Evolutionary conservation across 495 filamentous ascomycete species (phyloP).

Genomic region (Parmelia sp.): DNA sequence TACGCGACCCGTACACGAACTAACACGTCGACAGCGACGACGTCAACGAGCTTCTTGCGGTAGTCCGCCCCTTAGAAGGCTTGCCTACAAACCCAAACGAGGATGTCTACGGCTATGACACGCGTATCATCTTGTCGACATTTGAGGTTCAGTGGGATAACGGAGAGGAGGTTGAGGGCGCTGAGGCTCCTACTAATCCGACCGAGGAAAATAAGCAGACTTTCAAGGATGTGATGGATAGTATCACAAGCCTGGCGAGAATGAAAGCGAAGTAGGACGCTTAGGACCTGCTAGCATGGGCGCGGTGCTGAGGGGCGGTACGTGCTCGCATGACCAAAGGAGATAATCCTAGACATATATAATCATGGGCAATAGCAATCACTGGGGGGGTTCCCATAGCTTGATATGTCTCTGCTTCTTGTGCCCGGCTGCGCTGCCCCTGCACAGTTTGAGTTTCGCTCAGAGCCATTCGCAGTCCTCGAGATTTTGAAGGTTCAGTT

Average conservation of each 20-base stretch:
- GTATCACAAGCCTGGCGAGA: conserved; percentile 16
- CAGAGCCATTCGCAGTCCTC: too few relatives aligned
- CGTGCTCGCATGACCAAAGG: not conserved
- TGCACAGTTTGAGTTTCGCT: not conserved
- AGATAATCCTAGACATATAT: not conserved
- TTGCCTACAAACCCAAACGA: conserved; percentile 14
- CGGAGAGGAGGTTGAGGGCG: conserved; percentile 20
- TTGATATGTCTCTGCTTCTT: not conserved
- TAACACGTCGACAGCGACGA: conserved; percentile 12
- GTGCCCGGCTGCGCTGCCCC: not conserved
- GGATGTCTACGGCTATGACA: conserved; percentile 21
- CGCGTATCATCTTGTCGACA: conserved; percentile 10
- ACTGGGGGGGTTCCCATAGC: not conserved
- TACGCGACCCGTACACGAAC: not conserved
- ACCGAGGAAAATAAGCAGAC: conserved; percentile 22
- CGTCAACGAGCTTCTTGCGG: conserved; percentile 14
- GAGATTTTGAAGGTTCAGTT: too few relatives aligned
- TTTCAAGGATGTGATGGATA: conserved; percentile 23
- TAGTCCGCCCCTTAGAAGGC: conserved; percentile 9
- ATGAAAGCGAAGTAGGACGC: conserved; percentile 17
- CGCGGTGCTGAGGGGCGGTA: not conserved
- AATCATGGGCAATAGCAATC: not conserved
- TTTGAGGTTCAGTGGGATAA: conserved; percentile 24
- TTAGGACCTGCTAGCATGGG: not conserved
- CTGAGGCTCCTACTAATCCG: conserved; percentile 2